Percentiles rank a stretch among this genome's conserved stretches.
Conservation (phyloP, 2,329 filamentous ascomycete species). For the Raffaelea deltoideospora region DNA sequence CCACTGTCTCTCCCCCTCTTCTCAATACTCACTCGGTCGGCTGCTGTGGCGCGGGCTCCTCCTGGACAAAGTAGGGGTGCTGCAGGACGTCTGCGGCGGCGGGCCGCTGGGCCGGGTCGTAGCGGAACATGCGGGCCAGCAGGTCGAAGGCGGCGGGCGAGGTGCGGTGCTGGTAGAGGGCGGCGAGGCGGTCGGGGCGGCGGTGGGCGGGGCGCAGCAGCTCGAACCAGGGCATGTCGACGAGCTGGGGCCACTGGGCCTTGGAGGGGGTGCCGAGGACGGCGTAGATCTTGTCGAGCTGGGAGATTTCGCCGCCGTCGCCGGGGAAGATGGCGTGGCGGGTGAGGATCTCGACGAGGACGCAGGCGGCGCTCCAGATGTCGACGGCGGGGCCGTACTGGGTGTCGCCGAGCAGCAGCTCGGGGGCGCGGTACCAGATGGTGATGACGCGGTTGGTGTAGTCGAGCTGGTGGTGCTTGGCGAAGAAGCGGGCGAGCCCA, state of each 20-base stretch:
- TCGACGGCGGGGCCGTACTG: constrained; percentile 82
- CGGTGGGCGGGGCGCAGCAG: constrained; percentile 66
- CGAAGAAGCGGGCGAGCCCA: constrained; percentile 88
- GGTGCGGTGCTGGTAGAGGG: constrained; percentile 65
- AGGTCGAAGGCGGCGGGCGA: constrained; percentile 73
- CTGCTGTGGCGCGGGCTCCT: constrained; percentile 63
- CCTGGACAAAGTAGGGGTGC: constrained; percentile 75
- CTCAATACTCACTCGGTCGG: constrained; percentile 60
- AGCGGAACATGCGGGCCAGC: constrained; percentile 70
- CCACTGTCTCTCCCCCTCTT: too few species aligned
- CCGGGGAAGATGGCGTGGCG: constrained; percentile 88
- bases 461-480: constrained; percentile 78
- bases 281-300: constrained; percentile 93
- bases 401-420: constrained; percentile 81
- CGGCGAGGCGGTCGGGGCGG: constrained; percentile 60
- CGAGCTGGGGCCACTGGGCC: constrained; percentile 72
- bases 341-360: constrained; percentile 93
- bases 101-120: constrained; percentile 73
- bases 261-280: constrained; percentile 78
- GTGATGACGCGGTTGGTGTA: constrained; percentile 99
- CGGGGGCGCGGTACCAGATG: constrained; percentile 91
- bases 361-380: constrained; percentile 94
- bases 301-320: constrained; percentile 87
- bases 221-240: constrained; percentile 97
- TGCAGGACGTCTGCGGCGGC: constrained; percentile 70